A percentile compares a stretch with the other conserved stretches of the same genome.
Conservation (phyloP, 2,329 filamentous ascomycete species). For the Penicillium sumatraense region DNA sequence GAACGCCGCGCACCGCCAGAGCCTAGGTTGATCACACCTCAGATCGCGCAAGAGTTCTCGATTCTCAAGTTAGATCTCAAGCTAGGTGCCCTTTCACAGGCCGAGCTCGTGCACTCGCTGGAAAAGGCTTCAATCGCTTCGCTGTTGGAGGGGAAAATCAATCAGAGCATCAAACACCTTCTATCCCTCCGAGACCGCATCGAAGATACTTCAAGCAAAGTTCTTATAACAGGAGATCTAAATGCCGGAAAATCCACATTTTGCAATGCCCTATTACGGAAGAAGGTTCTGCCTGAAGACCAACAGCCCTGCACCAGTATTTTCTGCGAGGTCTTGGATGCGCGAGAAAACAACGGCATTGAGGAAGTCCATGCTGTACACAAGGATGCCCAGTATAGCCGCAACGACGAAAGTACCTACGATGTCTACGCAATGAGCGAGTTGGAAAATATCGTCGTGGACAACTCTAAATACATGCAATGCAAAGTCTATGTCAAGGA, state of each 20-base stretch:
- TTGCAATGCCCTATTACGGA: conserved; percentile 91
- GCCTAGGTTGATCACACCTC: conserved; percentile 83
- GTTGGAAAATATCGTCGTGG: conserved; percentile 85
- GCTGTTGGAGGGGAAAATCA: conserved; percentile 90
- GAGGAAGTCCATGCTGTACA: conserved; percentile 97
- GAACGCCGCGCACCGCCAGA: conserved; percentile 67
- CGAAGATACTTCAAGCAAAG: conserved; percentile 96
- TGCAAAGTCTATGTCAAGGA: conserved; percentile 98
- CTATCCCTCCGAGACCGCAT: conserved; percentile 87
- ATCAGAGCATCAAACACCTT: conserved; percentile 89
- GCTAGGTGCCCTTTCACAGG: conserved; percentile 81
- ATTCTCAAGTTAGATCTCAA: conserved; percentile 94
- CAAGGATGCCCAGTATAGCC: conserved; percentile 76
- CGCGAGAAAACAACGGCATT: conserved; percentile 83
- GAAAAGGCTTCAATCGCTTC: conserved; percentile 91
- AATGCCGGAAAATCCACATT: conserved; percentile 99
- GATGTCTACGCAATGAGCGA: conserved; percentile 79
- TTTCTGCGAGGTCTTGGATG: conserved; percentile 95
- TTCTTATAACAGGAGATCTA: conserved; percentile 90
- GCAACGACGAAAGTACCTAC: conserved; percentile 92
- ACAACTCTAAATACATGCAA: conserved; percentile 86
- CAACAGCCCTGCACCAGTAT: conserved; percentile 98
- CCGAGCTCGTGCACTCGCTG: conserved; percentile 90
- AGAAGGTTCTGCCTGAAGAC: conserved; percentile 93
- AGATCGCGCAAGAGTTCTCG: conserved; percentile 95